Base-by-base conservation (phyloP, 495 filamentous ascomycete genomes). In the Hypoxylon fuscum region DNA sequence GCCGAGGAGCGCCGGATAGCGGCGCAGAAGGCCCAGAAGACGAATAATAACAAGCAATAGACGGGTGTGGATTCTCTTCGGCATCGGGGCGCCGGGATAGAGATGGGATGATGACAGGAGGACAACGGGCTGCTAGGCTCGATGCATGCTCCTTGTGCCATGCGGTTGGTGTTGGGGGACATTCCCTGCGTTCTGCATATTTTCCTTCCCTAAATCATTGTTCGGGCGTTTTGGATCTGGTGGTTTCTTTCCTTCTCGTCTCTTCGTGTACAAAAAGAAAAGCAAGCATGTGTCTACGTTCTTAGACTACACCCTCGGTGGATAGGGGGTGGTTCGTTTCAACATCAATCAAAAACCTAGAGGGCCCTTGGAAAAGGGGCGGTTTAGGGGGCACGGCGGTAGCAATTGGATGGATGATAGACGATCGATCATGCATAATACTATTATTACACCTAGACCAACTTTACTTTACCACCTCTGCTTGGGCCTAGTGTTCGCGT, bases 1-100 rank as follows among this genome's bases (percentile, higher is more conserved):
- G 81, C 88, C 40, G 90, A 93, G 80, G 90, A 93, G 82, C 78
- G 81, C 68, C 79, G 87, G 25, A 68, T 91, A 35, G 84, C 78
- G 25, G 78, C 78, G 23, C 83, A 85, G 70, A 85, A 87, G 72
- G 70, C 79, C 63, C 65, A 76, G 29, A 78, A 68, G 59, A 17
- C 25, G 8, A 3, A 8, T 27, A 3, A 6, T 8, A 25, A 40
- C 18, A 44, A 51, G 44, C 38, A 46, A 34, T 59, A 40, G 12
- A 23, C 17, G 17, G 27, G 46, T 45, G 23, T 41, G 15, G 14
- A 18, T 40, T 47, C 22, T 31, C 10, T 45, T 5, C 2, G n/a
- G 21, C n/a, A 29, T 45, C 10, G 12, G 42, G 25, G 27, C 18
- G 11, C 17, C 1, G 23, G 32, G 12, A 11, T 29, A 17, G 43